phyloP scores from a whole-genome alignment of 129 eudicot species.

The Silybum marianum region DNA sequence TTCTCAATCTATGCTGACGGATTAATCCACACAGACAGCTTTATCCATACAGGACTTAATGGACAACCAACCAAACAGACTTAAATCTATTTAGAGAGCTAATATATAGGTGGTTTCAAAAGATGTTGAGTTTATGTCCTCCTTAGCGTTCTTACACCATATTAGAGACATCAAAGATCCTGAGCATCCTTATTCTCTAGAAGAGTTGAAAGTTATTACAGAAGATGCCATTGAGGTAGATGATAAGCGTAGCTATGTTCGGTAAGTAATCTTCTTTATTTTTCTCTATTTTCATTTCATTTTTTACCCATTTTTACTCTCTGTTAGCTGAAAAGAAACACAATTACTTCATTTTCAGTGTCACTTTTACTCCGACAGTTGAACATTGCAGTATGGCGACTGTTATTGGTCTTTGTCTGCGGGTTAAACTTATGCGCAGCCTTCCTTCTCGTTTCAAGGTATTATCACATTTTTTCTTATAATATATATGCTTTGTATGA shows the following conservation, averaged over 20 bases:
- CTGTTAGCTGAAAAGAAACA: not conserved
- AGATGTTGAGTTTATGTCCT: conserved; percentile 15
- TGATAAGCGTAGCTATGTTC: conserved; percentile 63
- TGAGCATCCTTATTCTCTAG: conserved; percentile 95
- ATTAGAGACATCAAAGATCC: conserved; percentile 99
- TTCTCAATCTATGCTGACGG: too few species aligned
- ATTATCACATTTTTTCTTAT: not conserved
- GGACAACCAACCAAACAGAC: too few species aligned
- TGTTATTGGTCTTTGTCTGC: conserved; percentile 87
- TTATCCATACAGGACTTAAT: too few species aligned
- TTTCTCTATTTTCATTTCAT: not conserved
- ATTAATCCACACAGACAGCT: too few species aligned
- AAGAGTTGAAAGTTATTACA: conserved; percentile 86
- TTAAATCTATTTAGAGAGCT: too few species aligned
- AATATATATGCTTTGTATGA: conserved; percentile 5
- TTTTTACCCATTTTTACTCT: not conserved
- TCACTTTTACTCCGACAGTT: conserved; percentile 95
- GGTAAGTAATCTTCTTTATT: conserved; percentile 43
- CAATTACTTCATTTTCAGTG: conserved; percentile 42
- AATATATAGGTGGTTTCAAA: not conserved
- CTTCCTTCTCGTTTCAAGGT: conserved; percentile 92
- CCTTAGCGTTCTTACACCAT: conserved; percentile 73
- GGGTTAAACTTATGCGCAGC: conserved; percentile 96
- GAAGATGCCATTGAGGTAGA: conserved; percentile 98
- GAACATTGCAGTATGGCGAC: conserved; percentile 99